phyloP scores from a whole-genome alignment of 208 protist genomes.

The Leishmania tropica region DNA sequence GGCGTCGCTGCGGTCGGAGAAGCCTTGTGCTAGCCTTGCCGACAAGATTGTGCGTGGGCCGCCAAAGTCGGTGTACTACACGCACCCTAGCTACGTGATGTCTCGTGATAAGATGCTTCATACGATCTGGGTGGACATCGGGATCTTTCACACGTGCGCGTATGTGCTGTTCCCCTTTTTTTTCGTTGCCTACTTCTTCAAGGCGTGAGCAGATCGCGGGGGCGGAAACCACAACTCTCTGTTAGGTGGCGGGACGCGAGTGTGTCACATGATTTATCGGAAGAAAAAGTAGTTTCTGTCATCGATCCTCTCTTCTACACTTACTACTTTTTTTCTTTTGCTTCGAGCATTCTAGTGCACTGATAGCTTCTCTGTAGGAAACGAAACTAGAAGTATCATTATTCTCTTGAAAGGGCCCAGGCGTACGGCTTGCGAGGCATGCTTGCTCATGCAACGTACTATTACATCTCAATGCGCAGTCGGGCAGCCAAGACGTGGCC shows the following conservation, averaged over 20 bases:
- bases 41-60: conserved; percentile 87
- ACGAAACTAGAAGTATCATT: neutral
- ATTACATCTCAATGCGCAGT: neutral
- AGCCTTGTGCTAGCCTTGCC: conserved; percentile 75
- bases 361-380: conserved; percentile 32
- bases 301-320: neutral
- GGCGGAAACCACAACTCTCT: neutral
- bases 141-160: conserved; percentile 69
- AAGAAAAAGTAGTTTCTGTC: neutral
- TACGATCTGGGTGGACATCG: conserved; percentile 89
- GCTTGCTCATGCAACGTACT: neutral
- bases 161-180: conserved; percentile 85
- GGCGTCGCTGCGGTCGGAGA: conserved; percentile 82
- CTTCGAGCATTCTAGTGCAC: conserved; percentile 2
- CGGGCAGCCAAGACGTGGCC: neutral
- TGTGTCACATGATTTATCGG: neutral
- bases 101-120: conserved; percentile 90
- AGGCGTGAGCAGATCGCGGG: conserved; percentile 54
- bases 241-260: neutral
- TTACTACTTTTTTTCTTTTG: conserved; percentile 9
- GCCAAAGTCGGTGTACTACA: conserved; percentile 68
- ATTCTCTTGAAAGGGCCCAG: neutral
- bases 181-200: conserved; percentile 84
- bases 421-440: neutral
- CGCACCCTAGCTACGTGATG: conserved; percentile 90